A percentile compares a stretch with the other conserved stretches of the same genome.
phyloP scores from a whole-genome alignment of 208 protist genomes.

The Crithidia fasciculata region DNA sequence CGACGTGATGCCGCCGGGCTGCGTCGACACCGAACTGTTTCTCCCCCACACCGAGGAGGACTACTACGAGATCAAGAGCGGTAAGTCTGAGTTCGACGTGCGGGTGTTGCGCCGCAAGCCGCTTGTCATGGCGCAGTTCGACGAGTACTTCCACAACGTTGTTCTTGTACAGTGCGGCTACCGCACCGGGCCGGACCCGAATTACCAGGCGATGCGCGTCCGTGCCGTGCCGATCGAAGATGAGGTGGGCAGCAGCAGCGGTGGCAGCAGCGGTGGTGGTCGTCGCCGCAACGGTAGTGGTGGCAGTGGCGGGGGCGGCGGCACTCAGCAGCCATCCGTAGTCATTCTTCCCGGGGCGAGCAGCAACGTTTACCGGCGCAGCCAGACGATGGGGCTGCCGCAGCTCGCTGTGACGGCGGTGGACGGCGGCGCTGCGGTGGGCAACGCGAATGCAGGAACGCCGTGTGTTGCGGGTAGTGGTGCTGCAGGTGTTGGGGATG shows the following conservation, averaged over 20 bases:
- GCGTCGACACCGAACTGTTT: slow-evolving; percentile 72
- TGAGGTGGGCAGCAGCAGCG: slow-evolving; percentile 1
- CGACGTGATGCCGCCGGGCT: slow-evolving; percentile 49
- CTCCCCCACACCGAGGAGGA: slow-evolving; percentile 49
- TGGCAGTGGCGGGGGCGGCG: not conserved
- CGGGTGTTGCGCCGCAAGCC: slow-evolving; percentile 47
- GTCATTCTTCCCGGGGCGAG: slow-evolving; percentile 20
- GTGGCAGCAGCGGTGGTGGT: slow-evolving; percentile 2
- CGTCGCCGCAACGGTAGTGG: not conserved
- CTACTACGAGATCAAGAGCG: slow-evolving; percentile 77
- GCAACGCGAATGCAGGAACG: not conserved
- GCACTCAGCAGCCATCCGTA: slow-evolving; percentile 27
- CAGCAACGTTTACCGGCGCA: slow-evolving; percentile 15
- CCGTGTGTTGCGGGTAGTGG: too few relatives aligned
- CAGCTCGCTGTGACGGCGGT: not conserved
- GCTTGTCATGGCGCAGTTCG: slow-evolving; percentile 59
- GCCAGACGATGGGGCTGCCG: not conserved
- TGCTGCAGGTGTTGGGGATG: not conserved
- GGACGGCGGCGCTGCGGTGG: not conserved
- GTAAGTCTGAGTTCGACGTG: slow-evolving; percentile 69
- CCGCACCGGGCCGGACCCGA: slow-evolving; percentile 44
- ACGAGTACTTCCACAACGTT: slow-evolving; percentile 74
- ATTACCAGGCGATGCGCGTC: slow-evolving; percentile 35
- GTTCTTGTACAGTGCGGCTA: slow-evolving; percentile 79
- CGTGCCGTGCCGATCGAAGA: slow-evolving; percentile 28